A percentile compares a stretch with the other conserved stretches of the same genome.
Conservation (phyloP, 345 rosid species). For the Carallia brachiata region DNA sequence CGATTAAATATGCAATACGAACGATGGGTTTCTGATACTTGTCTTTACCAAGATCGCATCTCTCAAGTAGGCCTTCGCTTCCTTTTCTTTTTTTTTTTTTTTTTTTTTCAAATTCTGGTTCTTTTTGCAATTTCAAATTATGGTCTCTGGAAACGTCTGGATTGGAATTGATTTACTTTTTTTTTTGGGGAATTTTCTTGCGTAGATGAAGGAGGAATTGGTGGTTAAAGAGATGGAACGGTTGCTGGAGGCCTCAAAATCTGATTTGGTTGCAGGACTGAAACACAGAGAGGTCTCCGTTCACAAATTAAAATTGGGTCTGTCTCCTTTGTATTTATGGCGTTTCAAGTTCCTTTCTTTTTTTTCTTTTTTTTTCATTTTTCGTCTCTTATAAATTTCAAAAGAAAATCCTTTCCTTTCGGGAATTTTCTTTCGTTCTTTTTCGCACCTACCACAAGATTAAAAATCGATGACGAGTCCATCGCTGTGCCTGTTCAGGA, state of each 20-base stretch:
- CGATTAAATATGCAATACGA: slow-evolving; percentile 42
- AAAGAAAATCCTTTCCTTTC: too few species aligned
- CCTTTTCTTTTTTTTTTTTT: too few species aligned
- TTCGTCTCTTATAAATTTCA: too few species aligned
- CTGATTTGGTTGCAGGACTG: slow-evolving; percentile 51
- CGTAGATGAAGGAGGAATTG: slow-evolving; percentile 44
- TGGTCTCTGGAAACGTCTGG: slow-evolving; percentile 23
- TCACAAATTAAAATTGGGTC: slow-evolving; percentile 51
- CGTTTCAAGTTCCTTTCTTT: background rate
- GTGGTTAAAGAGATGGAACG: slow-evolving; percentile 44
- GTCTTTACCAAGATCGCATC: slow-evolving; percentile 44
- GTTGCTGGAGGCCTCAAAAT: slow-evolving; percentile 45
- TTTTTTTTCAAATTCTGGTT: slow-evolving; percentile 8
- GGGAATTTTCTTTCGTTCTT: too few species aligned
- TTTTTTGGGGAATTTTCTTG: background rate
- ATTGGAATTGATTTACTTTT: slow-evolving; percentile 3
- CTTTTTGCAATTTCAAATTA: slow-evolving; percentile 15
- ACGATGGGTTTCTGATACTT: slow-evolving; percentile 48
- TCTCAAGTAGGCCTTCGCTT: slow-evolving; percentile 36
- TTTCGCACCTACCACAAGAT: too few species aligned
- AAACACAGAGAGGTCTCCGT: slow-evolving; percentile 55
- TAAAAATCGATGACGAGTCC: too few species aligned
- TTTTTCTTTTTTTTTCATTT: background rate
- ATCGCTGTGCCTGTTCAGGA: too few species aligned
- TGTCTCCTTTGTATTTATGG: slow-evolving; percentile 12